Percentiles rank a stretch among this genome's conserved stretches.
Conservation (phyloP, 164 flowering plant genomes). For the Nymphaea thermarum region DNA sequence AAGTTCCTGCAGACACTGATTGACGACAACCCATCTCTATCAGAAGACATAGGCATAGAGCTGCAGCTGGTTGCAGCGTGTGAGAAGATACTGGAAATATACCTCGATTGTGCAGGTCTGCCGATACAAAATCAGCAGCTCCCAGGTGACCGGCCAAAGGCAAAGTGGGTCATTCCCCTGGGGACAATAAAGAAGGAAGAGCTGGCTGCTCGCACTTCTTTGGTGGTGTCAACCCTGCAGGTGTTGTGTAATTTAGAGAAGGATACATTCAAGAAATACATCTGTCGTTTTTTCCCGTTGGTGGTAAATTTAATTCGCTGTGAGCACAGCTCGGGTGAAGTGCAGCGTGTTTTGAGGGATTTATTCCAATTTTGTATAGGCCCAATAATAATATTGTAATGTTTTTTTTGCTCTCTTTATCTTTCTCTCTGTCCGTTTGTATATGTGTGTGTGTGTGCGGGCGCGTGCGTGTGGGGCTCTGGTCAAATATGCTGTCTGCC, state of each 20-base stretch:
- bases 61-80: constrained; percentile 47
- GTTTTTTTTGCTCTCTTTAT: background rate
- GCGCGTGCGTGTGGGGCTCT: too few species aligned
- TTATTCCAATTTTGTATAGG: constrained; percentile 76
- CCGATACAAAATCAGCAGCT: constrained; percentile 7
- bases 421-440: too few species aligned
- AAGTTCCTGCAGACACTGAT: constrained; percentile 45
- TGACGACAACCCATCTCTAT: constrained; percentile 21
- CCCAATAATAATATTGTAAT: constrained; percentile 50
- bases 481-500: too few species aligned
- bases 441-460: too few species aligned
- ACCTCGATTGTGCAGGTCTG: constrained; percentile 49
- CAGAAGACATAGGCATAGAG: constrained; percentile 49
- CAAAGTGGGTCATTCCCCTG: constrained; percentile 63
- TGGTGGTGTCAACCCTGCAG: constrained; percentile 49
- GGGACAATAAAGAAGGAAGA: constrained; percentile 85
- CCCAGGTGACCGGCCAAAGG: constrained; percentile 11
- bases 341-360: constrained; percentile 46
- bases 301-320: constrained; percentile 70
- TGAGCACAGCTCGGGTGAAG: constrained; percentile 88
- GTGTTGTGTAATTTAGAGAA: constrained; percentile 40
- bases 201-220: constrained; percentile 63
- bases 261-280: constrained; percentile 40
- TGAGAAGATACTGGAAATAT: constrained; percentile 48
- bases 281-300: constrained; percentile 55